These are phyloP conservation scores for Areca catechu DNA, from an alignment of 176 grass and related monocot species.

Conservation along the genomic window DNA sequence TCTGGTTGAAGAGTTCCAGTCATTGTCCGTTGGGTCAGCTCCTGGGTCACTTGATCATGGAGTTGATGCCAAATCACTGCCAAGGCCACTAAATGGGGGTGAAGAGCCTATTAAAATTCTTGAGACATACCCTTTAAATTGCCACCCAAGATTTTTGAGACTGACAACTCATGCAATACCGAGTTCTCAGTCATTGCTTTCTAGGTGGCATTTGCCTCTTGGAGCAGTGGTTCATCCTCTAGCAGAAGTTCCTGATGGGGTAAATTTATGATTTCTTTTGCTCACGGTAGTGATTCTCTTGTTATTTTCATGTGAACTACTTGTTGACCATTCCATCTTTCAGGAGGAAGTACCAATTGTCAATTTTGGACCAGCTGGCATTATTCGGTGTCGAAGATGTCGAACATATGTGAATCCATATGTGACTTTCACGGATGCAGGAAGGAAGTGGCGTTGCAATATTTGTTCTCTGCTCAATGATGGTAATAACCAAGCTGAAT, in stretches of 20 bases:
- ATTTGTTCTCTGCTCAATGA: constrained; percentile 93
- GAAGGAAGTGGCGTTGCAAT: constrained; percentile 97
- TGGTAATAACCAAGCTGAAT: constrained; percentile 28
- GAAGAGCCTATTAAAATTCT: constrained; percentile 59
- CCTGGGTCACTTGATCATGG: constrained; percentile 73
- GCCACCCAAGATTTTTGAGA: constrained; percentile 80
- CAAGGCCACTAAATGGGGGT: constrained; percentile 74
- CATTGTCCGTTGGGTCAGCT: constrained; percentile 49
- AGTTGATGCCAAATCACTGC: constrained; percentile 55
- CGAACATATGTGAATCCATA: constrained; percentile 97
- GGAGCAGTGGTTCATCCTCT: constrained; percentile 81
- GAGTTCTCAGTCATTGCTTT: constrained; percentile 70
- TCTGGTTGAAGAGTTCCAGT: constrained; percentile 95
- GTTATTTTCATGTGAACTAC: no score
- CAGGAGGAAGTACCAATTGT: constrained; percentile 80
- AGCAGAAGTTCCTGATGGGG: constrained; percentile 85
- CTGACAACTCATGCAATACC: constrained; percentile 83
- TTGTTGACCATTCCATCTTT: not conserved
- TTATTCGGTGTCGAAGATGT: constrained; percentile 91
- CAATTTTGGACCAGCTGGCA: constrained; percentile 81
- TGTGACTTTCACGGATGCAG: constrained; percentile 77
- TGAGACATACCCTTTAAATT: constrained; percentile 64
- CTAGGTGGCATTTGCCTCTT: constrained; percentile 95
- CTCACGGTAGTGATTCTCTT: no score
- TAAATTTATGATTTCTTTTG: constrained; percentile 23